Percentiles rank a stretch among this genome's conserved stretches.
Evolutionary conservation across 768 basidiomycete genomes (phyloP).

Genomic region (Phlebiopsis gigantea): DNA sequence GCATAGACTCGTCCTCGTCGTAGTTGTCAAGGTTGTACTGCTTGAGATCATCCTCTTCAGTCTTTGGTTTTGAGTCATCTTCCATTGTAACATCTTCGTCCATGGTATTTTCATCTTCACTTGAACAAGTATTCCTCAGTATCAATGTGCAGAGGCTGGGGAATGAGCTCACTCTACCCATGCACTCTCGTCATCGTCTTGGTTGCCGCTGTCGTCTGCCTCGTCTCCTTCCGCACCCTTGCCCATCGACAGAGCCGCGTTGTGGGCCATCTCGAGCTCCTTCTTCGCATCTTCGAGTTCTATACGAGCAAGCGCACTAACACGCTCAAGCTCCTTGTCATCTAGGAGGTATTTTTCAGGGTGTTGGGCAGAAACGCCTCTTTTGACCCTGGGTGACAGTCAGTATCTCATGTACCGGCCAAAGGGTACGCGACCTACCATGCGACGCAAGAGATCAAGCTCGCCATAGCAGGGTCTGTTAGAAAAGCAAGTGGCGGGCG

Average conservation of each 20-base stretch:
- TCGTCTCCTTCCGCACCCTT: slow-evolving; percentile 61
- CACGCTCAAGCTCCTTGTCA: slow-evolving; percentile 83
- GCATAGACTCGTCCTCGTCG: slow-evolving; percentile 63
- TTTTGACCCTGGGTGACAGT: slow-evolving; percentile 53
- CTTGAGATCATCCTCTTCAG: slow-evolving; percentile 61
- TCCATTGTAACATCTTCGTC: slow-evolving; percentile 43
- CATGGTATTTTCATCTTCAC: slow-evolving; percentile 57
- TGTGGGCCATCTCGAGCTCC: slow-evolving; percentile 78
- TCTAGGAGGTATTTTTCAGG: slow-evolving; percentile 89
- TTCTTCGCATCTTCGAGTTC: slow-evolving; percentile 86
- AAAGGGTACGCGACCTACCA: background rate
- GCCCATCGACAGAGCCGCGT: slow-evolving; percentile 68
- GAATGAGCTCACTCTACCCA: slow-evolving; percentile 84
- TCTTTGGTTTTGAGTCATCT: slow-evolving; percentile 27
- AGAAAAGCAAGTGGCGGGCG: background rate
- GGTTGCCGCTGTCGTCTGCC: slow-evolving; percentile 49
- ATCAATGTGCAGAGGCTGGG: slow-evolving; percentile 15
- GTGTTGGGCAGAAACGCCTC: slow-evolving; percentile 68
- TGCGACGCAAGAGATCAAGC: slow-evolving; percentile 14
- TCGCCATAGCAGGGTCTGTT: slow-evolving; percentile 10
- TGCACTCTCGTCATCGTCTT: slow-evolving; percentile 40
- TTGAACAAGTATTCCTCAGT: slow-evolving; percentile 29
- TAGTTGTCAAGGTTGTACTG: slow-evolving; percentile 91
- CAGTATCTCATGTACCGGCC: background rate
- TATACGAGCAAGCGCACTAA: slow-evolving; percentile 80